Base-by-base conservation (phyloP, 192 early-diverging fungal species). In the Coemansia sp. region DNA sequence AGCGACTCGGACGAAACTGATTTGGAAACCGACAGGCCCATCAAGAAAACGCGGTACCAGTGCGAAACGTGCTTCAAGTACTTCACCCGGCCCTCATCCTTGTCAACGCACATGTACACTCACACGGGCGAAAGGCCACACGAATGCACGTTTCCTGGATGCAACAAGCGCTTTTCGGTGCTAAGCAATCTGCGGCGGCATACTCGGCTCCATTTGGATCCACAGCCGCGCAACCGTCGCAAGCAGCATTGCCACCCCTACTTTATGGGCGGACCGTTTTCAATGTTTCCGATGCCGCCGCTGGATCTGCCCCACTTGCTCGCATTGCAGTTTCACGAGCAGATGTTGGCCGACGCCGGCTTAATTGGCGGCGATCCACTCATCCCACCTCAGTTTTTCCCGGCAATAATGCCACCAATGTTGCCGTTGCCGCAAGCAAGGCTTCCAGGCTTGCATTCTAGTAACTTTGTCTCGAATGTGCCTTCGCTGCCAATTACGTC, bases 81-180 rank as follows among this genome's bases (percentile, higher is more conserved):
- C 14, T 92, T 92, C 45, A 81, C 87, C 3, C 81, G 90, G 23
- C 90, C 90, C 0, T 87, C 85, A 6, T 85, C 88, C 0, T 58
- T 89, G 3, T 66, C 82, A 2, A 87, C 87, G 23, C 90, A 90
- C 57, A 85, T 84, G 18, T 83, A 83, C 58, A 87, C 88, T 0
- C 90, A 92, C 43, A 91, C 90, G 5, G 89, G 89, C 1, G 89
- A 92, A 58, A 87, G 87, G 44, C 90, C 90, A 1, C 83, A 86
- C 66, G 71, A 81, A 19, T 92, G 90, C 50, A 58, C 61, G 1
- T 60, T 55, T n/a, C 47, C 56, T 11, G 70, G 86, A 4, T 92
- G 90, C 63, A 80, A 77, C 5, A 82, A 86, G 29, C 69, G 78
- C 30, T 92, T 92, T 59, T 86, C 86, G 25, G 89, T 91, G 9